Conservation (phyloP, 2,329 filamentous ascomycete species). For the Pestalotiopsis sp. region DNA sequence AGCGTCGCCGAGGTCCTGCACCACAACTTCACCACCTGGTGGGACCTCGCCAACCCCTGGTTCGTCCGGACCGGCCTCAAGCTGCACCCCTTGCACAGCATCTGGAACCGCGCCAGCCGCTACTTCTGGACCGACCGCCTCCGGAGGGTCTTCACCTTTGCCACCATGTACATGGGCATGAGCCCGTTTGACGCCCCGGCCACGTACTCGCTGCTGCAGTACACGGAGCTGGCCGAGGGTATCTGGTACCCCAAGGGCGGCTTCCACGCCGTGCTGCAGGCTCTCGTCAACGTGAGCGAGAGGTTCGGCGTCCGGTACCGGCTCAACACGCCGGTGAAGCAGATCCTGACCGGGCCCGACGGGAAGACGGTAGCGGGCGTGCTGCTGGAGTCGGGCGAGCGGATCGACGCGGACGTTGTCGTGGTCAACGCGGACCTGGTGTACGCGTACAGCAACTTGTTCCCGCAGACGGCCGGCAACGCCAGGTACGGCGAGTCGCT, state of each 20-base stretch:
- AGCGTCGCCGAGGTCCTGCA: slow-evolving; percentile 65
- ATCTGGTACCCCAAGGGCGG: slow-evolving; percentile 75
- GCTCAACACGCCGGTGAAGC: slow-evolving; percentile 57
- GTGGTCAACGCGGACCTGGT: slow-evolving; percentile 74
- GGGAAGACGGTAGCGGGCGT: slow-evolving; percentile 59
- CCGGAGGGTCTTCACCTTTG: slow-evolving; percentile 72
- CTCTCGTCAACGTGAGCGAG: slow-evolving; percentile 63
- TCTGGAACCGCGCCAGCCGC: slow-evolving; percentile 62
- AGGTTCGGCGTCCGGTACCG: slow-evolving; percentile 63
- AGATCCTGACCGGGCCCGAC: slow-evolving; percentile 53
- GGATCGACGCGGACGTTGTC: slow-evolving; percentile 63
- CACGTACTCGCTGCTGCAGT: slow-evolving; percentile 73
- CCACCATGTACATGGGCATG: slow-evolving; percentile 84
- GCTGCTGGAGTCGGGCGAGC: slow-evolving; percentile 55
- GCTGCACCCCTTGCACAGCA: slow-evolving; percentile 71
- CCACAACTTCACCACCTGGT: slow-evolving; percentile 64
- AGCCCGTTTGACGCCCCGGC: slow-evolving; percentile 73
- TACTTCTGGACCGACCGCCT: slow-evolving; percentile 72
- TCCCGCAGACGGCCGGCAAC: slow-evolving; percentile 45
- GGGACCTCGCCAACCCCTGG: slow-evolving; percentile 55
- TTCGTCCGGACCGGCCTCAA: slow-evolving; percentile 60
- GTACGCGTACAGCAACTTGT: slow-evolving; percentile 71
- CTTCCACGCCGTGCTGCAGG: slow-evolving; percentile 66
- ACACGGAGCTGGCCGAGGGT: slow-evolving; percentile 73
- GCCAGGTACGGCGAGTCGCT: slow-evolving; percentile 37